Conservation (phyloP, 257 asterid species). For the Mentha longifolia region DNA sequence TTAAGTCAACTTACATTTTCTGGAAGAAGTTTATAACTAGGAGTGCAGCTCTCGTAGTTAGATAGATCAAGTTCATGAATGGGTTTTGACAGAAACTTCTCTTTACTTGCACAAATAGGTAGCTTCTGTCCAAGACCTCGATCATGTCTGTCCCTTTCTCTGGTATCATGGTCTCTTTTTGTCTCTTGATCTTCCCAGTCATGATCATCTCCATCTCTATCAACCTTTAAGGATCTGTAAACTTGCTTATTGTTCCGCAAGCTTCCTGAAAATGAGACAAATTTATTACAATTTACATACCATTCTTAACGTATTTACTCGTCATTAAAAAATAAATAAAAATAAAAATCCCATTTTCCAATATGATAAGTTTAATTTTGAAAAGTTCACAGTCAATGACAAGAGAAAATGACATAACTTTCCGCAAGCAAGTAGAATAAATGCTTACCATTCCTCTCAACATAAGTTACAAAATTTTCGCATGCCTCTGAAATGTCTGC, state of each 20-base stretch:
- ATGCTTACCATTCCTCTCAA: slow-evolving; percentile 57
- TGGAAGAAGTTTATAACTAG: slow-evolving; percentile 94
- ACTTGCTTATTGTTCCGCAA: slow-evolving; percentile 54
- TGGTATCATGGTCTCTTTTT: slow-evolving; percentile 47
- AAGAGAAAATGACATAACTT: slow-evolving; percentile 25
- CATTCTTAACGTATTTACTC: no score
- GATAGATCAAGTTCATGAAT: slow-evolving; percentile 98
- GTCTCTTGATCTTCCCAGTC: slow-evolving; percentile 59
- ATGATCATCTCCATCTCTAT: slow-evolving; percentile 55
- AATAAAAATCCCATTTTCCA: no score
- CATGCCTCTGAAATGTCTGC: slow-evolving; percentile 67
- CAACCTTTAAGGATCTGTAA: slow-evolving; percentile 48
- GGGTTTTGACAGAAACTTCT: slow-evolving; percentile 72
- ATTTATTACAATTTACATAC: slow-evolving; percentile 20
- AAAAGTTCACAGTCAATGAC: slow-evolving; percentile 20
- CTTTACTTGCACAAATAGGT: slow-evolving; percentile 64
- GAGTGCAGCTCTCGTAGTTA: slow-evolving; percentile 81
- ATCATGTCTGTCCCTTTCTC: slow-evolving; percentile 71
- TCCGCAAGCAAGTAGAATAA: slow-evolving; percentile 31
- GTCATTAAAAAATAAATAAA: no score
- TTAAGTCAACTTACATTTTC: slow-evolving; percentile 63
- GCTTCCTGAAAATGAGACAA: slow-evolving; percentile 56
- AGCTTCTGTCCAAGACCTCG: slow-evolving; percentile 61
- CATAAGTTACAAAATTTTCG: slow-evolving; percentile 52
- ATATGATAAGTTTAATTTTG: background rate